Base-by-base conservation (phyloP, 176 grass and related monocot genomes). In the Elaeis guineensis region DNA sequence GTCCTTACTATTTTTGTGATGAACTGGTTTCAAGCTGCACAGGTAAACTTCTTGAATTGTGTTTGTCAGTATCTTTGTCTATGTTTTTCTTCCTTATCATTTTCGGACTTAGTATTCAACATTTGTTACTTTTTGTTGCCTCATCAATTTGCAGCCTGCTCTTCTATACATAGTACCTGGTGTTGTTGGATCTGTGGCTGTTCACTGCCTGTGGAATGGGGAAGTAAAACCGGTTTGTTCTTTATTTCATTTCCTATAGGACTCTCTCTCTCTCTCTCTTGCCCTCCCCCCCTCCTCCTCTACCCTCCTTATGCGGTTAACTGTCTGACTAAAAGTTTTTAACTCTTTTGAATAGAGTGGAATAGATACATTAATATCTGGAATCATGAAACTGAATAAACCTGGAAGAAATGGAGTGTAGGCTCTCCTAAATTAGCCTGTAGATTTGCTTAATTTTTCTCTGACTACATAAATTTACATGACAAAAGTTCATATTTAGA, bases 21-120 rank as follows among this genome's bases (percentile, higher is more conserved):
- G 93, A 98, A 98, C 65, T 91, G 87, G 87, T 89, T 98, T 72
- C 87, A 89, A 77, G 93, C 93, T 17, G 93, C 84, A 30, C 93
- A 92, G 81, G 93, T 83, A 64, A 69, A 59, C 72, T 60, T 6
- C 58, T 17, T 4, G 21, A 59, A 48, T 32, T 17, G 23, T 58
- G 24, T 62, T 78, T 83, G 35, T 14, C 35, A 44, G 14, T 44
- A 3, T 44, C 52, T 29, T 51, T 54, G n/a, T 2, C 62, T 25
- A 11, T 29, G 58, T 54, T 29, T 14, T 14, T 21, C 21, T 63
- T n/a, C 3, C 11, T 19, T 23, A 39, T 35, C 3, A 3, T 73
- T 63, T 29, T 11, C 16, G 21, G 35, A 8, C 35, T 44, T 0
- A 44, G 14, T 44, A 44, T 44, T 39, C 35, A 44, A 44, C 9